phyloP scores from a whole-genome alignment of 352 stramenopile species.

The Globisporangium paroecandrum region DNA sequence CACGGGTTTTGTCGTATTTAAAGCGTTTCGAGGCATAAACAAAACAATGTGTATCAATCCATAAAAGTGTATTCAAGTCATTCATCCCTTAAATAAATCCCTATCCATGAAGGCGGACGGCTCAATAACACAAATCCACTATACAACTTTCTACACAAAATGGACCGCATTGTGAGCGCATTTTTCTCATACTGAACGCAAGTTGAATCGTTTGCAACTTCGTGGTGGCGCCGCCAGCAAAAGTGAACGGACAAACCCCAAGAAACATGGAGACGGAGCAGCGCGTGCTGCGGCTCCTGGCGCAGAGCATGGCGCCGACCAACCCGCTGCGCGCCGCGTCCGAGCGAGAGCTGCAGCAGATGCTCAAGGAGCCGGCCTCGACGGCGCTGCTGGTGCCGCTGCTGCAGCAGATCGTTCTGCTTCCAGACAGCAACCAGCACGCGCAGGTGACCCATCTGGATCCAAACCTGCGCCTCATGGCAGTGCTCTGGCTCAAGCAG shows the following conservation, averaged over 20 bases:
- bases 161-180: not conserved
- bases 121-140: too few relatives aligned
- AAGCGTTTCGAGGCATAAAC: too few relatives aligned
- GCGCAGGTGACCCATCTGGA: constrained; percentile 28
- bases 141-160: not conserved
- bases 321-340: constrained; percentile 41
- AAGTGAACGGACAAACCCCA: constrained; percentile 5
- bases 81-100: not conserved
- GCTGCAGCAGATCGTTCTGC: constrained; percentile 43
- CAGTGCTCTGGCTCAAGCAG: constrained; percentile 79
- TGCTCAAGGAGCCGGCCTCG: constrained; percentile 8
- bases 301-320: constrained; percentile 34
- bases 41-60: too few relatives aligned
- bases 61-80: not conserved
- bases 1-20: too few relatives aligned
- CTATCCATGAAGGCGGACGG: too few relatives aligned
- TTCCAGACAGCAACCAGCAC: constrained; percentile 33
- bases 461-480: constrained; percentile 54
- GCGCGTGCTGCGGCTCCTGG: constrained; percentile 51
- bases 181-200: not conserved
- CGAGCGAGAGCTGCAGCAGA: constrained; percentile 51
- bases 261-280: constrained; percentile 16
- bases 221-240: constrained; percentile 2
- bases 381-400: constrained; percentile 38
- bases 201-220: not conserved